Percentiles rank a stretch among this genome's conserved stretches.
phyloP scores from a whole-genome alignment of 163 green algal species.

The Trebouxia gelatinosa region DNA sequence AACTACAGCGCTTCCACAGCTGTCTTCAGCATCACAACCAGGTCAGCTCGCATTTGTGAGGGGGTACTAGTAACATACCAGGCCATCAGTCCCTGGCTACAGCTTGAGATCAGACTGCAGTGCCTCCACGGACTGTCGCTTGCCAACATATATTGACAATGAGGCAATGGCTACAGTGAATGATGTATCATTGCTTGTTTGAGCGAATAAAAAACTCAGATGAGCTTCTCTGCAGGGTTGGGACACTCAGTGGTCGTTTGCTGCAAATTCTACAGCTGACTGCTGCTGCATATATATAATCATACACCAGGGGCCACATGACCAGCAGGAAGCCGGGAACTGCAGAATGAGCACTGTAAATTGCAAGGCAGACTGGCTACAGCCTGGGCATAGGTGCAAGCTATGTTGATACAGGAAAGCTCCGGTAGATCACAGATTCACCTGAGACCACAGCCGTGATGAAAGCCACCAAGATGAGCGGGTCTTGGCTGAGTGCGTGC shows the following conservation, averaged over 20 bases:
- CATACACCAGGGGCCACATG: constrained; percentile 19
- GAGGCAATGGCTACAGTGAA: no score
- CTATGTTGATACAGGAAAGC: background rate
- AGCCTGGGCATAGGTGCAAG: background rate
- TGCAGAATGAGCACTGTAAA: background rate
- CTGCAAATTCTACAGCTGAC: constrained; percentile 1
- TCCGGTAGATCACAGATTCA: no score
- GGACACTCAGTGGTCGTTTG: background rate
- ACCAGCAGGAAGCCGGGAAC: constrained; percentile 13
- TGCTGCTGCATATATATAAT: constrained; percentile 18
- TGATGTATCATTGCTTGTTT: constrained; percentile 1
- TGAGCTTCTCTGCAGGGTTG: background rate
- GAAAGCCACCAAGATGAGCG: constrained; percentile 9
- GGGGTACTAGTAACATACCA: no score
- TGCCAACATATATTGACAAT: no score
- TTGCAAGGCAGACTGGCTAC: background rate
- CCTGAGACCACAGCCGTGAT: background rate
- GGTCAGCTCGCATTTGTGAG: no score
- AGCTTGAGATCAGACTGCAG: no score
- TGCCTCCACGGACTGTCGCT: no score
- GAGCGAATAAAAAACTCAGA: background rate
- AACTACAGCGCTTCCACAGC: no score
- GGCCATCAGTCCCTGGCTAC: no score
- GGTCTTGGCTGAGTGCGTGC: background rate
- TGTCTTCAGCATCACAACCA: no score